These are phyloP conservation scores for Cucurbita maxima DNA, from an alignment of 306 rosid species.

Conservation along the genomic window DNA sequence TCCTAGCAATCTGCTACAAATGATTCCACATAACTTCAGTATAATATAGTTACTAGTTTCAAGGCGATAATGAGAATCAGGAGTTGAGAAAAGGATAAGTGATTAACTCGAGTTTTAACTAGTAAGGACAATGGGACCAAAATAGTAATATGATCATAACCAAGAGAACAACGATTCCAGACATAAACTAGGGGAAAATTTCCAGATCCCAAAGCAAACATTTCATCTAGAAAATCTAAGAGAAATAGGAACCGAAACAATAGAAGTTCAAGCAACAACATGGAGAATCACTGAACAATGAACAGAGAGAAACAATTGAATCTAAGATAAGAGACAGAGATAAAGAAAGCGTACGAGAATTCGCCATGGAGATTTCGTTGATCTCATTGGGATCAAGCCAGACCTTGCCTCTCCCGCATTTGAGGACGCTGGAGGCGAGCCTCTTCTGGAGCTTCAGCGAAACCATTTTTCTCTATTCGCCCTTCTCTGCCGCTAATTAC, in stretches of 20 bases:
- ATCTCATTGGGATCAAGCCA: conserved; percentile 95
- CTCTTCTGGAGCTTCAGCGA: conserved; percentile 91
- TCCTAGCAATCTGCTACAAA: neutral
- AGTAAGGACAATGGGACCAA: neutral
- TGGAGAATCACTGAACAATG: neutral
- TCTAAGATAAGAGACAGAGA: neutral
- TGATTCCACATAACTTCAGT: neutral
- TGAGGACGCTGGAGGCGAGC: conserved; percentile 76
- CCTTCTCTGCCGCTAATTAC: neutral
- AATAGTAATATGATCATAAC: neutral
- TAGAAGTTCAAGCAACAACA: neutral
- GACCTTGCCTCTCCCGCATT: conserved; percentile 88
- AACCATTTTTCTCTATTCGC: conserved; percentile 30
- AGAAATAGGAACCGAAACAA: neutral
- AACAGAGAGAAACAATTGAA: neutral
- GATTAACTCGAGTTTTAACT: neutral
- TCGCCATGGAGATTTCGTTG: conserved; percentile 93
- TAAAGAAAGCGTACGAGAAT: conserved; percentile 41
- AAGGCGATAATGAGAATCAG: neutral
- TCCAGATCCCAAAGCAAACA: neutral
- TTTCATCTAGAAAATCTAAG: neutral
- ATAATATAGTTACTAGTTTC: neutral
- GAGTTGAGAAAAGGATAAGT: neutral
- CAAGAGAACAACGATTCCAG: neutral
- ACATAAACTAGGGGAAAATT: neutral